Evolutionary conservation across 441 rosid species (phyloP).

Genomic region (Jatropha podagrica): DNA sequence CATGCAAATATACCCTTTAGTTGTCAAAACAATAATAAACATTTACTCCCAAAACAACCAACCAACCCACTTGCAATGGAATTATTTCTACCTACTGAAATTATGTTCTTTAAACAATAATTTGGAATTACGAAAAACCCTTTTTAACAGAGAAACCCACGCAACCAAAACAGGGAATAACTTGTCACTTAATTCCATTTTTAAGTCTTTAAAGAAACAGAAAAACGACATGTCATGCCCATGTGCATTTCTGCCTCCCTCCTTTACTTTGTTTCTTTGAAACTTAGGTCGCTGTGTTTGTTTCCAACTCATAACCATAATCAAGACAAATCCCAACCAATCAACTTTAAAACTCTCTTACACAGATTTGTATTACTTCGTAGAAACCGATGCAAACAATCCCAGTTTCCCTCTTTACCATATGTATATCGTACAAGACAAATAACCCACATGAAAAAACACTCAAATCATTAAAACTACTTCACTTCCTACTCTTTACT

Average conservation of each 20-base stretch:
- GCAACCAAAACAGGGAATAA: constrained; percentile 29
- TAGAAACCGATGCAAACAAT: constrained; percentile 36
- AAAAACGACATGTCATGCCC: constrained; percentile 43
- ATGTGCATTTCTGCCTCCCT: constrained; percentile 46
- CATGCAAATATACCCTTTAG: constrained; percentile 39
- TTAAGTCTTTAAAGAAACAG: constrained; percentile 22
- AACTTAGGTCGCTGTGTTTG: constrained; percentile 27
- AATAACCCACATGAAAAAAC: constrained; percentile 14
- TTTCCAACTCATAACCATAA: constrained; percentile 36
- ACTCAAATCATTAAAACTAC: constrained; percentile 24
- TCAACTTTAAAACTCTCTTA: constrained; percentile 29
- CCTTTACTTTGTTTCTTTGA: constrained; percentile 13
- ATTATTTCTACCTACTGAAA: constrained; percentile 20
- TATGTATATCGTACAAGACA: constrained; percentile 29
- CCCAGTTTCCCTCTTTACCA: constrained; percentile 35
- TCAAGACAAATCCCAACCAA: constrained; percentile 44
- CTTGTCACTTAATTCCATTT: constrained; percentile 28
- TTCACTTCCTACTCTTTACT: constrained; percentile 18
- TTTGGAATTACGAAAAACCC: constrained; percentile 39
- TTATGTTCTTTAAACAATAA: constrained; percentile 34
- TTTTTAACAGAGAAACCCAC: constrained; percentile 23
- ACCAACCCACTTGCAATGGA: constrained; percentile 27
- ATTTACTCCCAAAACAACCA: constrained; percentile 18
- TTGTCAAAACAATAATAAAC: constrained; percentile 36
- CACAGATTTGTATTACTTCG: constrained; percentile 34